Evolutionary conservation across 208 protist genomes (phyloP).

Genomic region (Leishmania tarentolae): DNA sequence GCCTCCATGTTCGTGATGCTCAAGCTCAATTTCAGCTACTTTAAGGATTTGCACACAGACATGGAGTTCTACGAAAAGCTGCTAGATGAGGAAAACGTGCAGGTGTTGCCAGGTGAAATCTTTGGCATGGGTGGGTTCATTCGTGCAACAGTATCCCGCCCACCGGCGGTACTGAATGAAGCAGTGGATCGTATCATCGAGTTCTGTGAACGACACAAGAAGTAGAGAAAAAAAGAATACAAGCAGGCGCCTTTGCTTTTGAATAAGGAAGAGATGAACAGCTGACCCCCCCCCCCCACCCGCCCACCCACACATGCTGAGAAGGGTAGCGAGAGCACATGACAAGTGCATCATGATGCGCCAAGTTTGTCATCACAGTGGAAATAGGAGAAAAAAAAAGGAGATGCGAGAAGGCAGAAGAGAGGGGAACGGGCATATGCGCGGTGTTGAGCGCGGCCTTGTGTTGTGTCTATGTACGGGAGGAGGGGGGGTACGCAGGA

Average conservation of each 20-base stretch:
- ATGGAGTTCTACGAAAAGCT: constrained; percentile 83
- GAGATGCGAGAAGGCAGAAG: not conserved
- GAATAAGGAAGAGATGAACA: not conserved
- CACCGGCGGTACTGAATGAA: constrained; percentile 67
- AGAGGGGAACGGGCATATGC: not conserved
- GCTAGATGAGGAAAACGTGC: constrained; percentile 85
- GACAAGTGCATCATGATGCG: not conserved
- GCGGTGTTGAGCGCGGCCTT: not conserved
- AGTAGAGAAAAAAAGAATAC: constrained; percentile 3
- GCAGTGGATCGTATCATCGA: constrained; percentile 77
- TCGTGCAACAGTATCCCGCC: constrained; percentile 81
- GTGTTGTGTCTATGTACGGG: too few relatives aligned
- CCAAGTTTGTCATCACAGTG: not conserved
- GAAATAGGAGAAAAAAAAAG: not conserved
- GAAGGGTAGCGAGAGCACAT: not conserved
- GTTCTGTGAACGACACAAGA: constrained; percentile 71
- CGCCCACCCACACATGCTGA: too few relatives aligned
- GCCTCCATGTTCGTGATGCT: constrained; percentile 94
- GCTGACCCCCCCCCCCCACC: too few relatives aligned
- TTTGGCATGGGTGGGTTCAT: constrained; percentile 84
- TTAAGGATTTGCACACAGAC: constrained; percentile 75
- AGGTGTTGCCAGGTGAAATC: constrained; percentile 87
- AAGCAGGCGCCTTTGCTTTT: not conserved
- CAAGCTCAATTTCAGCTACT: constrained; percentile 68
- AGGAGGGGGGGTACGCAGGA: too few relatives aligned